Evolutionary conservation across 495 filamentous ascomycete genomes (phyloP).

Genomic region (Hypoxylon fragiforme): DNA sequence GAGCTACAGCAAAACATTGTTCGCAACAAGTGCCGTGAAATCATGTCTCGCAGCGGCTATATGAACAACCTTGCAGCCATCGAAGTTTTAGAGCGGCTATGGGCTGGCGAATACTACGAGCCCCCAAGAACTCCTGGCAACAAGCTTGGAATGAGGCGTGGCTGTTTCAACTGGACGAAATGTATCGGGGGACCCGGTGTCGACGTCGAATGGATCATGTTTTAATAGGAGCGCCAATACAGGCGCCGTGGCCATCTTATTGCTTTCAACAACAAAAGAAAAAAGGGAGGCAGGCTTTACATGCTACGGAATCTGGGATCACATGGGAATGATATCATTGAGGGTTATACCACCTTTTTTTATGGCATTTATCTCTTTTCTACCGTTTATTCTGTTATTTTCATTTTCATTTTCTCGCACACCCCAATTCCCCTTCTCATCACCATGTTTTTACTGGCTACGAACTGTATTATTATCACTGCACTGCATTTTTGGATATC

Average conservation of each 20-base stretch:
- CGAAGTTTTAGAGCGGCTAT: slow-evolving; percentile 82
- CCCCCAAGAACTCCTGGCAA: slow-evolving; percentile 39
- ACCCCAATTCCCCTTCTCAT: slow-evolving; percentile 5
- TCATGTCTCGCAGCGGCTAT: slow-evolving; percentile 85
- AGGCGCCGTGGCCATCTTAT: slow-evolving; percentile 7
- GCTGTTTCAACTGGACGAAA: slow-evolving; percentile 73
- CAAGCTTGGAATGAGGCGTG: slow-evolving; percentile 41
- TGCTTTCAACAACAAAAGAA: neutral
- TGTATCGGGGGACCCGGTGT: slow-evolving; percentile 68
- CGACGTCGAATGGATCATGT: slow-evolving; percentile 87
- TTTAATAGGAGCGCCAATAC: slow-evolving; percentile 50
- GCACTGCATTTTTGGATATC: slow-evolving; percentile 31
- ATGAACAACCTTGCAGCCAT: slow-evolving; percentile 88
- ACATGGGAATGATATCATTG: slow-evolving; percentile 19
- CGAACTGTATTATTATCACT: slow-evolving; percentile 34
- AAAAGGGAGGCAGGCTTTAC: slow-evolving; percentile 15
- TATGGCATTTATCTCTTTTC: slow-evolving; percentile 9
- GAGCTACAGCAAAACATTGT: slow-evolving; percentile 78
- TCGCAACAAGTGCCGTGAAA: slow-evolving; percentile 77
- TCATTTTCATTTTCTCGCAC: slow-evolving; percentile 5
- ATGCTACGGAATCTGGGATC: slow-evolving; percentile 15
- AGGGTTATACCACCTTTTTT: slow-evolving; percentile 19
- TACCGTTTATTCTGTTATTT: slow-evolving; percentile 15
- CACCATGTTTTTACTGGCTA: slow-evolving; percentile 1
- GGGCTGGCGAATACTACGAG: slow-evolving; percentile 61